Evolutionary conservation across 163 green algal species (phyloP).

Genomic region (Volvox carteri): DNA sequence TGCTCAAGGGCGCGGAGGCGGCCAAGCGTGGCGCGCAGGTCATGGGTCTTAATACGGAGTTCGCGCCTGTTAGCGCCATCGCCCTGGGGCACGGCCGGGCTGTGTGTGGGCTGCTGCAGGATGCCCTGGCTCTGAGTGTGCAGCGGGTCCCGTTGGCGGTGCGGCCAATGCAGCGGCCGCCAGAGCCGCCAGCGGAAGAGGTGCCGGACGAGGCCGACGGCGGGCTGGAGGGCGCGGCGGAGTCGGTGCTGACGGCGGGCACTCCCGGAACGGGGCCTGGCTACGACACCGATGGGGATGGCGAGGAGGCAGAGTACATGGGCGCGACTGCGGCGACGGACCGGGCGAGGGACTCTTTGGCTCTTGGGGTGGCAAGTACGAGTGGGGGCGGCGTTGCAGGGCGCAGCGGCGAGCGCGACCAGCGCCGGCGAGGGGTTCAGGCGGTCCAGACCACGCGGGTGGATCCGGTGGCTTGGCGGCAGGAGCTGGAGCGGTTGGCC

Average conservation of each 20-base stretch:
- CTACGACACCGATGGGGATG: background rate
- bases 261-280: background rate
- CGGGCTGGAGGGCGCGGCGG: constrained; percentile 12
- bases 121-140: constrained; percentile 16
- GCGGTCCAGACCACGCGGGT: constrained; percentile 11
- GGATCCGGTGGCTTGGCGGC: constrained; percentile 62
- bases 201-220: constrained; percentile 33
- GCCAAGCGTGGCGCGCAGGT: constrained; percentile 61
- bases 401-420: background rate
- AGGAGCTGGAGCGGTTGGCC: constrained; percentile 59
- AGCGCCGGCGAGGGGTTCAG: too few relatives aligned
- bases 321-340: background rate
- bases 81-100: constrained; percentile 61
- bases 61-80: constrained; percentile 61
- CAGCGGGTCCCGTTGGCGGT: constrained; percentile 27
- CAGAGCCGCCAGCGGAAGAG: constrained; percentile 41
- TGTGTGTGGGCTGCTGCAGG: constrained; percentile 61
- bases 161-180: constrained; percentile 11
- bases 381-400: background rate
- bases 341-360: constrained; percentile 13
- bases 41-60: constrained; percentile 61
- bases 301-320: constrained; percentile 39
- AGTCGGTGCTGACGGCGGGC: constrained; percentile 9
- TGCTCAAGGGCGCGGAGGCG: constrained; percentile 66
- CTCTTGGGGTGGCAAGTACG: background rate